Conservation (phyloP, 1,284 basidiomycete species). For the Chalciporus sp. region DNA sequence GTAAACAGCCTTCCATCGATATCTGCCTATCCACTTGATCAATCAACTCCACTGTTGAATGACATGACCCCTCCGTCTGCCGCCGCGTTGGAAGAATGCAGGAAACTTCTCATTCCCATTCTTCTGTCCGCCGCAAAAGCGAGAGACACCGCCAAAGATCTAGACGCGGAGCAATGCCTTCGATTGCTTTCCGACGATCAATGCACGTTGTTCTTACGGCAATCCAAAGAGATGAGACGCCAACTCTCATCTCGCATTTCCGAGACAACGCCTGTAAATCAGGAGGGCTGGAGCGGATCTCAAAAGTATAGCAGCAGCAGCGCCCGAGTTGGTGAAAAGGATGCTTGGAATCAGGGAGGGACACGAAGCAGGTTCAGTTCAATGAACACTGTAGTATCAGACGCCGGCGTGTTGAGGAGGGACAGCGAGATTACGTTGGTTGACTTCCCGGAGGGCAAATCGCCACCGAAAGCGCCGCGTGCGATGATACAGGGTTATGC, state of each 20-base stretch:
- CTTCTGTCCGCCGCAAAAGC: conserved; percentile 19
- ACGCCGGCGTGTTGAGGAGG: conserved; percentile 15
- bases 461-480: conserved; percentile 26
- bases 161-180: conserved; percentile 22
- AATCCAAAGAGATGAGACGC: conserved; percentile 27
- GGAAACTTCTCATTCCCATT: conserved; percentile 26
- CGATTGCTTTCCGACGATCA: conserved; percentile 31
- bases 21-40: conserved; percentile 9
- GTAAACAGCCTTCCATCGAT: conserved; percentile 10
- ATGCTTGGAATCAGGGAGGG: conserved; percentile 15
- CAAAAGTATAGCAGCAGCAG: conserved; percentile 11
- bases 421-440: conserved; percentile 31
- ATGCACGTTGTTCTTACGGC: conserved; percentile 22
- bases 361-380: conserved; percentile 20
- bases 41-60: conserved; percentile 5
- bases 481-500: conserved; percentile 20
- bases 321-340: conserved; percentile 10
- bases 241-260: conserved; percentile 20
- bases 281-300: conserved; percentile 2
- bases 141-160: conserved; percentile 15
- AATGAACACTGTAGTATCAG: conserved; percentile 12
- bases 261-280: conserved; percentile 8
- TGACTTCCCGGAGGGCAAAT: conserved; percentile 16
- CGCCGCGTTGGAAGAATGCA: conserved; percentile 31
- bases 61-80: conserved; percentile 11